Conservation (phyloP, 768 basidiomycete genomes). For the Filobasidium floriforme region DNA sequence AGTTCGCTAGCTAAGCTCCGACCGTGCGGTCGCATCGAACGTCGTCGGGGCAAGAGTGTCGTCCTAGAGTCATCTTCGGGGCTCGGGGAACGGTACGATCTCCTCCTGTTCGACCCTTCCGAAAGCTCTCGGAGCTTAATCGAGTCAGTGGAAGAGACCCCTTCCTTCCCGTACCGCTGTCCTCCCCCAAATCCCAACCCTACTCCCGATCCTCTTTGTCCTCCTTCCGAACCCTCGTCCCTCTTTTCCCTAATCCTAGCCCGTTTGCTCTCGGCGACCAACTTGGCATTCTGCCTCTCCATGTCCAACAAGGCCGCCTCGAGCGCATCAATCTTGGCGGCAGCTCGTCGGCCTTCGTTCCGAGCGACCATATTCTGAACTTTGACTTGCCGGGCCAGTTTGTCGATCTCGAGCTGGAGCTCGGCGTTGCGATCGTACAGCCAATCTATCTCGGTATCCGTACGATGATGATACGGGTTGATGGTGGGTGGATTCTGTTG, state of each 20-base stretch:
- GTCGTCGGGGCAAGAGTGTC: too few species aligned
- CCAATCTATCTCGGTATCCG: conserved; percentile 17
- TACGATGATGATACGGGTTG: not conserved
- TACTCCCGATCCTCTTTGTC: too few species aligned
- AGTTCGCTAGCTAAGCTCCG: too few species aligned
- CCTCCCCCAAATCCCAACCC: too few species aligned
- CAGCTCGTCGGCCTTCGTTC: conserved; percentile 2
- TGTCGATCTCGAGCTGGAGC: conserved; percentile 13
- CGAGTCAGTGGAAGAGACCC: too few species aligned
- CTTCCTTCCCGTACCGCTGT: too few species aligned
- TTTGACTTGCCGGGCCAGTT: not conserved
- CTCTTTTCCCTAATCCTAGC: conserved; percentile 7
- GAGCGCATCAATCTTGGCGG: conserved; percentile 8
- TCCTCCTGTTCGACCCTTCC: too few species aligned
- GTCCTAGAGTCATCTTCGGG: too few species aligned
- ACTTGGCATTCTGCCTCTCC: conserved; percentile 14
- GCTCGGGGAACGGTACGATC: too few species aligned
- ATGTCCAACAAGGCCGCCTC: conserved; percentile 12
- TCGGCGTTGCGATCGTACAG: conserved; percentile 18
- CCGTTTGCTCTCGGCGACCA: conserved; percentile 8
- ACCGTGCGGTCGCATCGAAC: too few species aligned
- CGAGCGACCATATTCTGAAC: conserved; percentile 3
- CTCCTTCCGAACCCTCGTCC: not conserved
- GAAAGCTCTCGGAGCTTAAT: too few species aligned
- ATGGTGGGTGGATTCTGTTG: not conserved